These are phyloP conservation scores for Vigna reflexopilosa DNA, from an alignment of 306 rosid genomes.

Conservation along the genomic window DNA sequence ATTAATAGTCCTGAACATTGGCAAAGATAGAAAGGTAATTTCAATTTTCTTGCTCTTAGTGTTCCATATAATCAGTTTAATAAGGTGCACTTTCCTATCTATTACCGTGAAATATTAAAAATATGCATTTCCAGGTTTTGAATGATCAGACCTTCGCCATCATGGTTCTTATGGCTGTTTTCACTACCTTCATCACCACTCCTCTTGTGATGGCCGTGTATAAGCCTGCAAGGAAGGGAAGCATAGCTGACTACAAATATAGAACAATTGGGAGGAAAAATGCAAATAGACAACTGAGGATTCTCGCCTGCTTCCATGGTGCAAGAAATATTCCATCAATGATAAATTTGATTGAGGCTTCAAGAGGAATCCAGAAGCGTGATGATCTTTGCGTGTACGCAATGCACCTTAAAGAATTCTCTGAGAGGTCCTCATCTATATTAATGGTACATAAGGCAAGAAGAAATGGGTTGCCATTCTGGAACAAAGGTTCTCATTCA, in stretches of 20 bases:
- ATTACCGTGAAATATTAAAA: constrained; percentile 14
- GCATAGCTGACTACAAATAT: constrained; percentile 60
- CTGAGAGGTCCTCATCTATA: constrained; percentile 88
- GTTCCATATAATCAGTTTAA: constrained; percentile 29
- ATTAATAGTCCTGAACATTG: constrained; percentile 89
- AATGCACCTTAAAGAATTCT: constrained; percentile 83
- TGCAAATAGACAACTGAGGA: constrained; percentile 62
- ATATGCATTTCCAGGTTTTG: constrained; percentile 69
- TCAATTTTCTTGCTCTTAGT: constrained; percentile 25
- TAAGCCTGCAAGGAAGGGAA: constrained; percentile 63
- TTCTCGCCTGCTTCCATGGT: constrained; percentile 74
- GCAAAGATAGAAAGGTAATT: constrained; percentile 86
- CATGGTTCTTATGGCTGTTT: constrained; percentile 90
- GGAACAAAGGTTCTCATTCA: constrained; percentile 56
- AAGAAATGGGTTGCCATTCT: constrained; percentile 81
- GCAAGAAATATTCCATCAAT: constrained; percentile 72
- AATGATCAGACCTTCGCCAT: constrained; percentile 93
- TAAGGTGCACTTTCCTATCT: neutral
- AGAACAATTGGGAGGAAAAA: constrained; percentile 65
- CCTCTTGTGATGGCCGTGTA: constrained; percentile 71
- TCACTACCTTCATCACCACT: constrained; percentile 87
- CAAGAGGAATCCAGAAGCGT: constrained; percentile 70
- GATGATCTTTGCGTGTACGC: constrained; percentile 77
- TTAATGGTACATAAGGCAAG: constrained; percentile 82
- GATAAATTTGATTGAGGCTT: constrained; percentile 77